Evolutionary conservation across 2,329 filamentous ascomycete genomes (phyloP).

Genomic region (Zasmidium angulare): DNA sequence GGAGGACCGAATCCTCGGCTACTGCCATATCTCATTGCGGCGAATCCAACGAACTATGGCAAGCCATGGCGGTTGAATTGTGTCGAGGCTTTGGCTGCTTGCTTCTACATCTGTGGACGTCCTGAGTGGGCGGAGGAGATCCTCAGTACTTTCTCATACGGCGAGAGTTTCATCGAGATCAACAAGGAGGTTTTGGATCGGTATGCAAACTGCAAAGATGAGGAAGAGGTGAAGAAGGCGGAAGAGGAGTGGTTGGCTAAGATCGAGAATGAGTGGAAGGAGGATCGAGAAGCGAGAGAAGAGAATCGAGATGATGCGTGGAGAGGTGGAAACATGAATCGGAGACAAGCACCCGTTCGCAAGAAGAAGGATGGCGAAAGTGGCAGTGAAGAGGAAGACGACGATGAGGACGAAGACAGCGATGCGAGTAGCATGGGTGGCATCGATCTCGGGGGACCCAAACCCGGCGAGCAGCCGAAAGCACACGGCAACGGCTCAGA

Average conservation of each 20-base stretch:
- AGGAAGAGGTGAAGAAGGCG: conserved; percentile 77
- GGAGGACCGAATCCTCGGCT: conserved; percentile 90
- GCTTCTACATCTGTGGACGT: conserved; percentile 90
- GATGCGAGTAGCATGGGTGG: conserved; percentile 37
- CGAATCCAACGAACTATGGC: conserved; percentile 96
- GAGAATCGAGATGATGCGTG: conserved; percentile 71
- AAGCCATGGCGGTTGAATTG: conserved; percentile 94
- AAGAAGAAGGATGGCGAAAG: conserved; percentile 50
- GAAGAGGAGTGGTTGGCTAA: conserved; percentile 87
- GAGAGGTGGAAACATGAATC: conserved; percentile 88
- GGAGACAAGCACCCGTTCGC: conserved; percentile 54
- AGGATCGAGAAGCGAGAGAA: conserved; percentile 68
- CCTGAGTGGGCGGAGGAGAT: conserved; percentile 86
- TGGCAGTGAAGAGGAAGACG: conserved; percentile 42
- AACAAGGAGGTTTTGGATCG: conserved; percentile 78
- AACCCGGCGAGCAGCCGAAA: conserved; percentile 54
- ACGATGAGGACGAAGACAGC: conserved; percentile 45
- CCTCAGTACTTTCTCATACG: conserved; percentile 83
- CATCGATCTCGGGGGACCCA: conserved; percentile 36
- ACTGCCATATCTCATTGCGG: conserved; percentile 91
- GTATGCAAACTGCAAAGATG: conserved; percentile 81
- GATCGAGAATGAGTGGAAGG: conserved; percentile 84
- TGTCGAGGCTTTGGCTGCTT: conserved; percentile 88
- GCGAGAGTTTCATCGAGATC: conserved; percentile 84
- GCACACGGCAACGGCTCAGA: conserved; percentile 43